These are phyloP conservation scores for Talinum fruticosum DNA, from an alignment of 148 eudicot genomes.

Conservation along the genomic window DNA sequence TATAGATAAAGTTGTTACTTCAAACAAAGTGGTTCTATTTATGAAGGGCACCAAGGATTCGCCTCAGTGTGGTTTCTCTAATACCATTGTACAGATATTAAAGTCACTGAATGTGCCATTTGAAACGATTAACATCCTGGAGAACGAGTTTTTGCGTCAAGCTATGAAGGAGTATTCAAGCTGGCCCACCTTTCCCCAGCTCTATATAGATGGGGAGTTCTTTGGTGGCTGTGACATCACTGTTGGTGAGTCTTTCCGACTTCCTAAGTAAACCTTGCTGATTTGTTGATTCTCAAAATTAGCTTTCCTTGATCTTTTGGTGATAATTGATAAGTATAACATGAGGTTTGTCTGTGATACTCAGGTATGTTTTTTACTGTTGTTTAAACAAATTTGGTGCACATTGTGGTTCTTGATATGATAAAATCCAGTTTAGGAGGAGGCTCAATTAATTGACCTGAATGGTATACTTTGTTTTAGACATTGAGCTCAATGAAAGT, in stretches of 20 bases:
- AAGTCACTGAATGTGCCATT: slow-evolving; percentile 68
- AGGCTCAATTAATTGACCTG: neutral
- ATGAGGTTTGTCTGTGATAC: neutral
- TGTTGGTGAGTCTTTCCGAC: slow-evolving; percentile 56
- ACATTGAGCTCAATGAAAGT: too few relatives aligned
- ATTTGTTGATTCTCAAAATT: neutral
- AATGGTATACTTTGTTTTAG: too few relatives aligned
- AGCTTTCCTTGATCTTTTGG: slow-evolving; percentile 3
- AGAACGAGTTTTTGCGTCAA: slow-evolving; percentile 80
- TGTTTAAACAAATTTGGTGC: neutral
- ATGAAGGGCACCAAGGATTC: slow-evolving; percentile 96
- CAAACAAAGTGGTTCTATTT: slow-evolving; percentile 78
- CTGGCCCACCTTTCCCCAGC: slow-evolving; percentile 99
- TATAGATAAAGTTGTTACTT: slow-evolving; percentile 79
- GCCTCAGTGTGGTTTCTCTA: slow-evolving; percentile 96
- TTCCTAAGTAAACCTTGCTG: neutral
- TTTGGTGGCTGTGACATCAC: slow-evolving; percentile 96
- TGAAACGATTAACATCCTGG: slow-evolving; percentile 81
- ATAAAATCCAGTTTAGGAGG: neutral
- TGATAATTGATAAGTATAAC: neutral
- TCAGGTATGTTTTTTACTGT: neutral
- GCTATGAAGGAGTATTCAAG: slow-evolving; percentile 90
- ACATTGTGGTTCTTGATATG: neutral
- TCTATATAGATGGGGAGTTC: slow-evolving; percentile 93
- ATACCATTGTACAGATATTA: slow-evolving; percentile 81